phyloP scores from a whole-genome alignment of 2,329 filamentous ascomycete genomes.

The Aspergillus persii region DNA sequence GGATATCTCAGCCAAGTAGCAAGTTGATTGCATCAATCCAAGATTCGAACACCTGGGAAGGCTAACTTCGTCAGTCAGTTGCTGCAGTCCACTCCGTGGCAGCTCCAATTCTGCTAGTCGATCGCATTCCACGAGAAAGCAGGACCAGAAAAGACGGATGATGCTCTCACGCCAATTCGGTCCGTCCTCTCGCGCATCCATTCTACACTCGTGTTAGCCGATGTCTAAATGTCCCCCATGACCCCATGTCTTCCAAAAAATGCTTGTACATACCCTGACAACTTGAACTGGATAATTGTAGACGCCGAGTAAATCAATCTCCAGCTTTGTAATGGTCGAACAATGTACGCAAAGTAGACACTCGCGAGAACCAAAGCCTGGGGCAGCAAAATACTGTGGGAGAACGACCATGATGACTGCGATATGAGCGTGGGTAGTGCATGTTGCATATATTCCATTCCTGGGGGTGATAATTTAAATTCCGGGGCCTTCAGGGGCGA shows the following conservation, averaged over 20 bases:
- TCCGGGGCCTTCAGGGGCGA: background rate
- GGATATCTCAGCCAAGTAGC: background rate
- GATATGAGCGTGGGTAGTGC: background rate
- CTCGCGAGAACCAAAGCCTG: background rate
- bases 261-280: background rate
- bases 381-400: background rate
- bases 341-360: slow-evolving; percentile 1
- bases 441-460: background rate
- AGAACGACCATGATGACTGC: background rate
- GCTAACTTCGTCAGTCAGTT: background rate
- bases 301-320: background rate
- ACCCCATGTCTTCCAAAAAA: background rate
- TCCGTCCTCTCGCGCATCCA: background rate
- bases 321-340: background rate
- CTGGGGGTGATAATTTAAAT: background rate
- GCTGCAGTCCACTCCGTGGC: background rate
- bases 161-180: background rate
- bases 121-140: background rate
- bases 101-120: background rate
- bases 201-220: background rate
- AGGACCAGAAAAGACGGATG: slow-evolving; percentile 1
- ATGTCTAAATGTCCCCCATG: background rate
- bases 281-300: background rate
- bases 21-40: background rate
- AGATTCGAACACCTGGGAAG: background rate